Conservation (phyloP, 2,329 filamentous ascomycete species). For the Aspergillus pseudoviridinutans region DNA sequence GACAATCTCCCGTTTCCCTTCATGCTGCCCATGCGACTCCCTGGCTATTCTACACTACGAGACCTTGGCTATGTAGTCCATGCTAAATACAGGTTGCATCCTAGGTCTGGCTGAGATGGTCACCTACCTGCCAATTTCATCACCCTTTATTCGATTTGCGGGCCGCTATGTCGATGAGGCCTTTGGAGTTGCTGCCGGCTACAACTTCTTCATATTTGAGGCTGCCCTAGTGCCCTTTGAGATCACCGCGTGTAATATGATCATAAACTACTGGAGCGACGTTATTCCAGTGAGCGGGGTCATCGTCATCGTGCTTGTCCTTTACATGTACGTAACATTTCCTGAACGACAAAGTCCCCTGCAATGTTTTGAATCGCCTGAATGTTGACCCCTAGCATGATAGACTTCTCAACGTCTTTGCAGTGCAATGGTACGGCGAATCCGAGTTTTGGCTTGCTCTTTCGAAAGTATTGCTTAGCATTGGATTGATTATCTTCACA, state of each 20-base stretch:
- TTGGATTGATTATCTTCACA: constrained; percentile 70
- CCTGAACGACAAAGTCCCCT: neutral
- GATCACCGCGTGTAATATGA: constrained; percentile 48
- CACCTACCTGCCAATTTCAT: constrained; percentile 46
- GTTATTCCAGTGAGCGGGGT: constrained; percentile 44
- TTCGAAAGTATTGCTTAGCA: constrained; percentile 67
- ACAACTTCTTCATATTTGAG: constrained; percentile 52
- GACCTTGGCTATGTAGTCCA: constrained; percentile 6
- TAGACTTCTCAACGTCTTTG: constrained; percentile 61
- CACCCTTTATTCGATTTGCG: constrained; percentile 45
- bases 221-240: constrained; percentile 51
- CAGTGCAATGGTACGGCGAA: constrained; percentile 71
- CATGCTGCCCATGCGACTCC: neutral
- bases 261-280: constrained; percentile 49
- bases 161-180: constrained; percentile 48
- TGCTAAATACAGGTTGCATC: constrained; percentile 20
- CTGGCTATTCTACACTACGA: neutral
- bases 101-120: constrained; percentile 49
- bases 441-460: constrained; percentile 71
- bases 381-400: neutral
- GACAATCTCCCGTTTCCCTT: constrained; percentile 7
- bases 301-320: constrained; percentile 43
- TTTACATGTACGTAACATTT: constrained; percentile 38
- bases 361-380: neutral
- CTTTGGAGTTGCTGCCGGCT: constrained; percentile 45